A percentile compares a stretch with the other conserved stretches of the same genome.
These are phyloP conservation scores for Bauhinia variegata DNA, from an alignment of 306 rosid genomes.

Conservation along the genomic window DNA sequence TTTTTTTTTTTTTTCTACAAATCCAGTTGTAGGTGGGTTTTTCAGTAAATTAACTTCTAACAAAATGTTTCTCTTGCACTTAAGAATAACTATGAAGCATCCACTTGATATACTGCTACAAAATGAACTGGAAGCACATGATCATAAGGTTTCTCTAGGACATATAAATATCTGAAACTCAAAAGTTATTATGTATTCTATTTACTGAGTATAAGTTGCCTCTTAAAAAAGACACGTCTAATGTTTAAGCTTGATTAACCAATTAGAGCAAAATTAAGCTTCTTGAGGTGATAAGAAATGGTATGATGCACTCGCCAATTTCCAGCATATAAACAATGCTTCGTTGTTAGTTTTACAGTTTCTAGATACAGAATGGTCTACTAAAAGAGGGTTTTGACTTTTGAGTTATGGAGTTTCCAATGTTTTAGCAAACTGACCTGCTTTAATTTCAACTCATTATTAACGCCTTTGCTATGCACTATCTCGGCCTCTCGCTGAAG, in stretches of 20 bases:
- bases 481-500: slow-evolving; percentile 47
- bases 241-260: slow-evolving; percentile 7
- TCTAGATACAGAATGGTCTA: neutral
- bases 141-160: slow-evolving; percentile 1
- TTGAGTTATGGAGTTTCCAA: neutral
- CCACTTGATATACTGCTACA: neutral
- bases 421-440: slow-evolving; percentile 58
- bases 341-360: slow-evolving; percentile 12
- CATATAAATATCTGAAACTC: neutral
- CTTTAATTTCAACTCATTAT: slow-evolving; percentile 52
- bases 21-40: neutral
- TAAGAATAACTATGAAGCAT: neutral
- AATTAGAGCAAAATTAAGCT: neutral
- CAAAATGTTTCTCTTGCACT: neutral
- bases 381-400: slow-evolving; percentile 6
- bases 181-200: neutral
- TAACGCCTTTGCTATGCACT: slow-evolving; percentile 31
- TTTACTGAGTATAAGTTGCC: neutral
- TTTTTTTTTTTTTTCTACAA: neutral
- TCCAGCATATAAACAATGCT: slow-evolving; percentile 1
- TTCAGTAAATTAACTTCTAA: neutral
- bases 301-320: slow-evolving; percentile 7
- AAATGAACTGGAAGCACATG: neutral
- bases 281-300: neutral
- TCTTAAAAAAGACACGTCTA: neutral